A percentile compares a stretch with the other conserved stretches of the same genome.
Conservation (phyloP, 345 rosid species). For the Eucalyptus shirleyi region DNA sequence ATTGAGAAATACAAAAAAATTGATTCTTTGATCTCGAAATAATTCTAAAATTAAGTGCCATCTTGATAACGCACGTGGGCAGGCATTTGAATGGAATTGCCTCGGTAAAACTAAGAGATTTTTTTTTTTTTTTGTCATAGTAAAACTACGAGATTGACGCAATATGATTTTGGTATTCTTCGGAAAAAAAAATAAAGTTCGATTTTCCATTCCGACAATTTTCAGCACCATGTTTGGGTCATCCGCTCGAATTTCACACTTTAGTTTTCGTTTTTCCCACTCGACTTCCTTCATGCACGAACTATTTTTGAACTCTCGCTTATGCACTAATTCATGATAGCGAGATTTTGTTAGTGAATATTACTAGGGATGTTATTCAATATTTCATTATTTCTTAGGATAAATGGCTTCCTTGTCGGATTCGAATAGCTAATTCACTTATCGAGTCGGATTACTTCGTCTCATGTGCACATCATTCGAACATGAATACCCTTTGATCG, state of each 20-base stretch:
- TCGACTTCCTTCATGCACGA: neutral
- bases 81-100: neutral
- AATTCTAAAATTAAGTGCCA: neutral
- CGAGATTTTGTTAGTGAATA: neutral
- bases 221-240: too few species aligned
- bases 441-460: neutral
- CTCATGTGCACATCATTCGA: neutral
- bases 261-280: too few species aligned
- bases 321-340: neutral
- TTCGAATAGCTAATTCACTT: neutral
- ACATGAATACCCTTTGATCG: neutral
- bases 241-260: too few species aligned
- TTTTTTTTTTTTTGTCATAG: too few species aligned
- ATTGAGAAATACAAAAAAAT: too few species aligned
- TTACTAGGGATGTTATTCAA: neutral
- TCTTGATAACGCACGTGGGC: neutral
- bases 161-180: too few species aligned
- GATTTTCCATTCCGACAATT: too few species aligned
- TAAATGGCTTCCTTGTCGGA: neutral
- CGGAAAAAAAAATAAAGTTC: too few species aligned
- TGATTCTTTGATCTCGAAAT: rapidly evolving
- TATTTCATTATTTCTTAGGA: neutral
- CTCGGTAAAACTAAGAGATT: neutral
- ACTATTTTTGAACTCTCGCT: neutral
- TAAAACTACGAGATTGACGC: too few species aligned